Base-by-base conservation (phyloP, 768 basidiomycete species). In the Kwoniella sp. region DNA sequence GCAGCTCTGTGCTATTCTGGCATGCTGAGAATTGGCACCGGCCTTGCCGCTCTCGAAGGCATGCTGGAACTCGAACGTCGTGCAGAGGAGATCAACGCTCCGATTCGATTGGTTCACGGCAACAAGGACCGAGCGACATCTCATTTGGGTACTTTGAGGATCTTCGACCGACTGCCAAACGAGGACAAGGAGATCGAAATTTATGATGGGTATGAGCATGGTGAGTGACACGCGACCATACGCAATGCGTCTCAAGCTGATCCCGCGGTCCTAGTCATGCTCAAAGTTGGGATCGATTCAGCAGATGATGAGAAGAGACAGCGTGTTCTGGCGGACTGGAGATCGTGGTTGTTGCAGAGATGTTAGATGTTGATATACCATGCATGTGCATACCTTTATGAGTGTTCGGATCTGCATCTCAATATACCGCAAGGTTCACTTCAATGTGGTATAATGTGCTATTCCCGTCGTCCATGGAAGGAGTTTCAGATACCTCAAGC, bases 201-300 rank as follows among this genome's bases (percentile, higher is more conserved):
- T n/a, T 82, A 78, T 57, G 80, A 80, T 19, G 81, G 79, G 0
- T 81, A 79, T 56, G 81, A 82, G 64, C 81, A 82, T 65, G 69
- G 76, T 72, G 30, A 60, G 76, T 66, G 17, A n/a, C n/a, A 15
- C 46, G 25, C 30, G 40, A 10, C 48, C 12, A 19, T 17, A 27
- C n/a, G n/a, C n/a, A n/a, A n/a, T n/a, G n/a, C n/a, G n/a, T n/a
- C n/a, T n/a, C n/a, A n/a, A n/a, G 49, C 47, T 26, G 9, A n/a
- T 17, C 4, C 40, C 60, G 6, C 10, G 15, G 8, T 4, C 37
- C 25, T 47, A 76, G 76, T 81, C 36, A 79, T 80, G 79, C 56
- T 61, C 51, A 77, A 75, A 64, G 77, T 77, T 29, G 79, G 79
- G 12, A 68, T 71, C 6, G 77, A 78, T 55, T 75, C 64, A 22